A percentile compares a stretch with the other conserved stretches of the same genome.
Conservation (phyloP, 345 rosid species). For the Salix purpurea region DNA sequence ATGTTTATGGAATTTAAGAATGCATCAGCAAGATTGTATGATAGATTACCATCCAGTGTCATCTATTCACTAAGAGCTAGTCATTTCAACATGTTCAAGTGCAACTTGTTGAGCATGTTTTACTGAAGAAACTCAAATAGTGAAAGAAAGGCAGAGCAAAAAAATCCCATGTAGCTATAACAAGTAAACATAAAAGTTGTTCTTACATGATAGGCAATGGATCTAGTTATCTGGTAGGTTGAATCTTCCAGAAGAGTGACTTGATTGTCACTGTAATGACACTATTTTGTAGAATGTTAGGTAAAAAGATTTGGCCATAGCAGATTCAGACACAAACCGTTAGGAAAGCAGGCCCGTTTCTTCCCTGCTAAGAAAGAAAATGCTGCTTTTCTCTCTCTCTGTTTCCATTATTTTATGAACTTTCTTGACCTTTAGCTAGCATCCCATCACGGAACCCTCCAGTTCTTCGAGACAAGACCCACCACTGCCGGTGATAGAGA, state of each 20-base stretch:
- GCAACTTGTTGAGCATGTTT: too few relatives aligned
- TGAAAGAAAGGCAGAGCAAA: not conserved
- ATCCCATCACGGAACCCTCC: conserved; percentile 11
- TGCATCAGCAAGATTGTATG: not conserved
- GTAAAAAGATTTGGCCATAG: not conserved
- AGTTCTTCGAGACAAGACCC: not conserved
- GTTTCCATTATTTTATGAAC: not conserved
- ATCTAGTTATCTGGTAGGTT: not conserved
- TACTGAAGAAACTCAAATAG: not conserved
- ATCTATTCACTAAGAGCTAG: too few relatives aligned
- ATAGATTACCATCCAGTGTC: not conserved
- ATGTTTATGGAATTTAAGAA: not conserved
- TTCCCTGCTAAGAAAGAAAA: conserved; percentile 41
- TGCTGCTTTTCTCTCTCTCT: not conserved
- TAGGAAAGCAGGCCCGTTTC: conserved; percentile 19
- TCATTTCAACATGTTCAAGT: too few relatives aligned
- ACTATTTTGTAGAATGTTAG: not conserved
- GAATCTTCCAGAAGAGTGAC: not conserved
- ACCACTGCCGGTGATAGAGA: not conserved
- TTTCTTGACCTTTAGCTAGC: not conserved
- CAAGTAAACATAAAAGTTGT: not conserved
- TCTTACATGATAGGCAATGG: not conserved
- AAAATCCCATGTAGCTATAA: not conserved
- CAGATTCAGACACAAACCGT: not conserved
- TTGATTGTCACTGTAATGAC: not conserved